Evolutionary conservation across 106 monocot species (phyloP), one percentile per base, ranked within the genome.

Genomic region (Ottelia alismoides): DNA sequence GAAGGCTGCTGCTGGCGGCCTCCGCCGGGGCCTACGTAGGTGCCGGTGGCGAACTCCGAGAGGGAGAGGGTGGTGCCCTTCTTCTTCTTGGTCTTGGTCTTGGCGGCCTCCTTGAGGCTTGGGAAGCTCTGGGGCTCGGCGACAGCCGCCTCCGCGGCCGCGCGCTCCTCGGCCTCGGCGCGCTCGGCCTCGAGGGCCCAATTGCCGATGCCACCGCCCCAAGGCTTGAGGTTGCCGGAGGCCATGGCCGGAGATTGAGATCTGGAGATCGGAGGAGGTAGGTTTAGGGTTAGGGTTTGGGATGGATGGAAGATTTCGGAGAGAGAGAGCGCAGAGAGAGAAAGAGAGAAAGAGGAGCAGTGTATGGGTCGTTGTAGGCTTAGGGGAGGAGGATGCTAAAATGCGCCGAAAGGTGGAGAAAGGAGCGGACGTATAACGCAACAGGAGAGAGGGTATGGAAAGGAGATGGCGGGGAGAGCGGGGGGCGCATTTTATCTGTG

Each of bases 161-260:
- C 47, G 26, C 49, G 26, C 23, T 49, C 22, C 28, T 16, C 72
- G 2, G 30, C 55, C 21, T 54, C 65, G 31, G 73, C 78, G 31
- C 51, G 72, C 28, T 81, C 80, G 35, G 85, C 76, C n/a, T 99
- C 98, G 56, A 83, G 79, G 27, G 98, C 98, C 98, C 98, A 99
- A 12, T 85, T 82, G 30, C 83, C 85, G 32, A 70, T 70, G 53
- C 61, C 66, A 10, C 81, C 65, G 10, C 84, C 88, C 98, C 98
- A 99, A 21, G 90, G 72, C 20, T 86, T 90, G 11, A 75, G 43
- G 28, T n/a, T 55, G 23, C 47, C 31, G 24, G 57, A 43, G 1
- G 60, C 25, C 60, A 60, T 60, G 10, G 28, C 31, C 14, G 62
- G 12, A 16, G n/a, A n/a, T n/a, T 2, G 5, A 6, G 22, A 25